Conservation (phyloP, 140 eudicot genomes). For the Erigeron philadelphicus region DNA sequence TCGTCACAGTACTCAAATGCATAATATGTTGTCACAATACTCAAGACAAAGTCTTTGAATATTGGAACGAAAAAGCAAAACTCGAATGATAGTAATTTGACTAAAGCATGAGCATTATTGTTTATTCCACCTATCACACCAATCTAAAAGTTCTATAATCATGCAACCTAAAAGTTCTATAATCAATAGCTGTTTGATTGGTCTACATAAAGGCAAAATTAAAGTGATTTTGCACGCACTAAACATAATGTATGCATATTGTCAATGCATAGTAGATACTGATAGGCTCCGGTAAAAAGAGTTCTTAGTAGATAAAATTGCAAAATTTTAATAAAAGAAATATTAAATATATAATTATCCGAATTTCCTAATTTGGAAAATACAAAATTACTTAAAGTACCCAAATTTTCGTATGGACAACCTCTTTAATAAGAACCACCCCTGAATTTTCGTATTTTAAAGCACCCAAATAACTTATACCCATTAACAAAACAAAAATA, state of each 20-base stretch:
- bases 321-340: no score
- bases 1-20: no score
- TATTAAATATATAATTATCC: no score
- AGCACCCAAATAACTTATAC: no score
- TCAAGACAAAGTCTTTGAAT: slow-evolving; percentile 7
- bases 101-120: background rate
- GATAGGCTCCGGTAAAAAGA: background rate
- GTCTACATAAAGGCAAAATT: slow-evolving; percentile 9
- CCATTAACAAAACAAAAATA: no score
- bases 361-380: no score
- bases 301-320: no score
- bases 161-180: slow-evolving; percentile 11
- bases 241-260: slow-evolving; percentile 16
- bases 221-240: slow-evolving; percentile 28
- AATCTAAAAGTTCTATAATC: background rate
- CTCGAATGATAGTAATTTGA: slow-evolving; percentile 16
- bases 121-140: background rate
- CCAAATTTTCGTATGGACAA: no score
- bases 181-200: slow-evolving; percentile 9
- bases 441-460: no score
- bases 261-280: background rate
- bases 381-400: no score
- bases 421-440: no score
- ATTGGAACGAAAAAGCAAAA: slow-evolving; percentile 32
- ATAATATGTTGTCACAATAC: background rate